phyloP scores from a whole-genome alignment of 2,329 filamentous ascomycete species.

The Dactylella cylindrospora region DNA sequence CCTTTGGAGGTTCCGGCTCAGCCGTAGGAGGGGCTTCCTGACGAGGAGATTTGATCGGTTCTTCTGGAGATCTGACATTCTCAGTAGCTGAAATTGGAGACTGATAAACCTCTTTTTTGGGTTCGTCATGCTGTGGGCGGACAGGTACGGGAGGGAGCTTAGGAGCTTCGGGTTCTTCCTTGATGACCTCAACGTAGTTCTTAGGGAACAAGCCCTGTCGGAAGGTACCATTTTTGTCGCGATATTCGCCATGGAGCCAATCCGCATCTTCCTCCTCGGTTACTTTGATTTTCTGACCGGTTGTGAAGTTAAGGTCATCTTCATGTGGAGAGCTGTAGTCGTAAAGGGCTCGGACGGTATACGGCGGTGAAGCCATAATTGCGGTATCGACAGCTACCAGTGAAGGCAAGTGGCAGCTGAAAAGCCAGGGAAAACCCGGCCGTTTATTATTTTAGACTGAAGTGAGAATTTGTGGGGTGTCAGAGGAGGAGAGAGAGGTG shows the following conservation, averaged over 20 bases:
- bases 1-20: slow-evolving; percentile 16
- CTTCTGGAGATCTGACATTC: neutral
- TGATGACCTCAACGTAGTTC: slow-evolving; percentile 79
- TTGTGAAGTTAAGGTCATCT: slow-evolving; percentile 84
- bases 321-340: slow-evolving; percentile 92
- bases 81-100: slow-evolving; percentile 15
- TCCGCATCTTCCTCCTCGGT: slow-evolving; percentile 89
- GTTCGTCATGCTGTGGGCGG: slow-evolving; percentile 46
- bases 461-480: neutral
- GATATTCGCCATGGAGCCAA: slow-evolving; percentile 89
- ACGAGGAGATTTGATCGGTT: slow-evolving; percentile 1
- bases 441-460: neutral
- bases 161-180: slow-evolving; percentile 45
- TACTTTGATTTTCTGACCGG: slow-evolving; percentile 89
- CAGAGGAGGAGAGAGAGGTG: neutral
- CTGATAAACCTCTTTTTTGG: slow-evolving; percentile 8
- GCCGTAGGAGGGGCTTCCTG: neutral
- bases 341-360: slow-evolving; percentile 94
- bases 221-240: slow-evolving; percentile 71
- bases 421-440: too few relatives aligned
- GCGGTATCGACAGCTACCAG: neutral
- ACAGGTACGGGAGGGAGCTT: slow-evolving; percentile 41
- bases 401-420: neutral
- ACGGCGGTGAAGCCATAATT: slow-evolving; percentile 58
- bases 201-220: slow-evolving; percentile 87